Conservation (phyloP, 83 land plant genomes). For the Diphasiastrum complanatum region DNA sequence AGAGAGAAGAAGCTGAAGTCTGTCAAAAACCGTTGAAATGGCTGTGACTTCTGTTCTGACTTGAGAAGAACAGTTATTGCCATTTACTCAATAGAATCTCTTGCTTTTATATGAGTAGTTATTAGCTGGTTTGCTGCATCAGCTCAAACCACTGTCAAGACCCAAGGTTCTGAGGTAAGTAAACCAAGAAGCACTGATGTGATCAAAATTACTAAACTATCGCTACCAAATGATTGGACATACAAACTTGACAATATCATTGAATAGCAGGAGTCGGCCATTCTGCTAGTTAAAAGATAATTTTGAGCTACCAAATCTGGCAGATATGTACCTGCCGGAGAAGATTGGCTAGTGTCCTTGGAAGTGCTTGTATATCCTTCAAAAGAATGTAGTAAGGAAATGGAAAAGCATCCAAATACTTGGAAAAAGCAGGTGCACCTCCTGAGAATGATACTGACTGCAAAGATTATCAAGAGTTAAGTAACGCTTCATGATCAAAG, state of each 20-base stretch:
- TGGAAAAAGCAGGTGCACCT: slow-evolving; percentile 52
- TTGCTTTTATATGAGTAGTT: too few relatives aligned
- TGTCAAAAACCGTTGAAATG: too few relatives aligned
- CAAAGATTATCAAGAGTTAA: slow-evolving; percentile 6
- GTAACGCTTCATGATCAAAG: not conserved
- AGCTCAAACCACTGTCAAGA: slow-evolving; percentile 37
- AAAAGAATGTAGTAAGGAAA: slow-evolving; percentile 89
- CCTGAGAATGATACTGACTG: slow-evolving; percentile 66
- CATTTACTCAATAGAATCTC: too few relatives aligned
- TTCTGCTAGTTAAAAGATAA: not conserved
- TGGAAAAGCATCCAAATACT: slow-evolving; percentile 83
- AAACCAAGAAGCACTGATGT: too few relatives aligned
- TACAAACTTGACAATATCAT: too few relatives aligned
- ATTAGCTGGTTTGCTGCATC: too few relatives aligned
- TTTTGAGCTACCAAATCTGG: not conserved
- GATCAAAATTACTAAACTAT: not conserved
- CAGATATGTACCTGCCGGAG: slow-evolving; percentile 61
- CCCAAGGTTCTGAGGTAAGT: too few relatives aligned
- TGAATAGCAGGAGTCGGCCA: not conserved
- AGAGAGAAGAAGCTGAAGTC: too few relatives aligned
- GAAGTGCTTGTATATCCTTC: slow-evolving; percentile 76
- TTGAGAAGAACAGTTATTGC: too few relatives aligned
- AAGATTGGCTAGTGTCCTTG: slow-evolving; percentile 80
- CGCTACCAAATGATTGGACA: not conserved
- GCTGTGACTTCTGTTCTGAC: too few relatives aligned